Evolutionary conservation across 495 filamentous ascomycete species (phyloP).

Genomic region (Hypoxylon intermedium): DNA sequence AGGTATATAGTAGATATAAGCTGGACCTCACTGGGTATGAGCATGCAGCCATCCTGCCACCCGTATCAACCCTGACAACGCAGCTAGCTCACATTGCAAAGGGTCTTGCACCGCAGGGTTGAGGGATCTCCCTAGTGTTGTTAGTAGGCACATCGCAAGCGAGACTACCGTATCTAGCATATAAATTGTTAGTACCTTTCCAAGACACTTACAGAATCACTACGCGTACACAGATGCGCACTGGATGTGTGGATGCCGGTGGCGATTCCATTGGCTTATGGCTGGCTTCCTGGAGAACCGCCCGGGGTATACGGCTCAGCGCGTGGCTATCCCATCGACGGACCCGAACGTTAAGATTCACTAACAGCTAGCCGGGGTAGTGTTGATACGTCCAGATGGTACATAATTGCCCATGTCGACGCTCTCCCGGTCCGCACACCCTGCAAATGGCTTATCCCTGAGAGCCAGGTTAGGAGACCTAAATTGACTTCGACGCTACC

Average conservation of each 20-base stretch:
- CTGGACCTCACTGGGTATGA: too few species aligned
- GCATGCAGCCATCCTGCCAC: too few species aligned
- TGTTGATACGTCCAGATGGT: background rate
- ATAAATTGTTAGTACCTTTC: background rate
- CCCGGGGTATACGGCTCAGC: background rate
- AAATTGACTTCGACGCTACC: conserved; percentile 34
- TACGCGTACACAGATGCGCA: background rate
- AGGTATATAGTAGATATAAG: too few species aligned
- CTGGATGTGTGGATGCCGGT: background rate
- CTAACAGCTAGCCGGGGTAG: conserved; percentile 8
- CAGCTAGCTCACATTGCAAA: background rate
- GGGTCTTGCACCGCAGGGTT: background rate
- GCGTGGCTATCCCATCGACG: conserved; percentile 6
- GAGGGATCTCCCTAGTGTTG: conserved; percentile 1
- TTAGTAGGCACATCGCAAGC: background rate
- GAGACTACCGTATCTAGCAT: background rate
- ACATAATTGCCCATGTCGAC: too few species aligned
- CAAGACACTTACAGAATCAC: background rate
- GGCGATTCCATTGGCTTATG: too few species aligned
- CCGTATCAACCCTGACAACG: too few species aligned
- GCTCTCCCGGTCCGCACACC: background rate
- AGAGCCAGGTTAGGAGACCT: conserved; percentile 17
- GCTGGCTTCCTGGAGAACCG: background rate
- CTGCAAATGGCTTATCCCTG: background rate
- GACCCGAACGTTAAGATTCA: conserved; percentile 25